Evolutionary conservation across 176 grass and related monocot genomes (phyloP).

Genomic region (Avena atlantica): DNA sequence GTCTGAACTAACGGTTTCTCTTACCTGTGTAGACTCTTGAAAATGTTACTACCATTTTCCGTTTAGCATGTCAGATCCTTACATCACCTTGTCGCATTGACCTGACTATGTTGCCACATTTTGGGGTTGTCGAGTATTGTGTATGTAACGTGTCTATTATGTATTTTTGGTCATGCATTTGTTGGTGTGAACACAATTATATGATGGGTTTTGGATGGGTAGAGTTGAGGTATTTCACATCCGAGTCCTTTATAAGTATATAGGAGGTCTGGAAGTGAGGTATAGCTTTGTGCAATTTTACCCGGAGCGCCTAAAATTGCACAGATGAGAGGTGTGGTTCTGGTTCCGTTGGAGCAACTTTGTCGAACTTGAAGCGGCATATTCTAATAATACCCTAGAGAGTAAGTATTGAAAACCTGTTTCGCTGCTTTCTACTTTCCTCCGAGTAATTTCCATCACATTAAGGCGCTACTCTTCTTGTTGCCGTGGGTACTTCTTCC

Average conservation of each 20-base stretch:
- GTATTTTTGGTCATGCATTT: background rate
- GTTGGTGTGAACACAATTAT: background rate
- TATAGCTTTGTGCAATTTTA: constrained; percentile 43
- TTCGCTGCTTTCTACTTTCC: constrained; percentile 15
- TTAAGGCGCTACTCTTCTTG: constrained; percentile 18
- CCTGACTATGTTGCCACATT: constrained; percentile 40
- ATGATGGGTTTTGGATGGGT: background rate
- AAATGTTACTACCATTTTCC: constrained; percentile 23
- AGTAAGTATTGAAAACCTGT: constrained; percentile 51
- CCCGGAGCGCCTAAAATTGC: constrained; percentile 43
- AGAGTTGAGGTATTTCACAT: constrained; percentile 15
- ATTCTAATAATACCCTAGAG: constrained; percentile 45
- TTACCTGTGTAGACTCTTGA: constrained; percentile 47
- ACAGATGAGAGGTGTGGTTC: constrained; percentile 36
- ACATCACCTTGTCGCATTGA: constrained; percentile 6
- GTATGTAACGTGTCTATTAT: constrained; percentile 12
- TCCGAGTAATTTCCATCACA: constrained; percentile 5
- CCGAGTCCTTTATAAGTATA: constrained; percentile 12
- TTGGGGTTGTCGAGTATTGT: constrained; percentile 40
- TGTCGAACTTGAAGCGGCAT: constrained; percentile 48
- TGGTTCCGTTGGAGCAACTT: constrained; percentile 50
- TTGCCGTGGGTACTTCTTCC: background rate
- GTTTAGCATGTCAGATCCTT: constrained; percentile 27
- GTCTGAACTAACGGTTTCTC: constrained; percentile 22
- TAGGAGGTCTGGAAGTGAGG: constrained; percentile 20